phyloP scores from a whole-genome alignment of 164 flowering plant genomes.

The Paratinospora sagittata region DNA sequence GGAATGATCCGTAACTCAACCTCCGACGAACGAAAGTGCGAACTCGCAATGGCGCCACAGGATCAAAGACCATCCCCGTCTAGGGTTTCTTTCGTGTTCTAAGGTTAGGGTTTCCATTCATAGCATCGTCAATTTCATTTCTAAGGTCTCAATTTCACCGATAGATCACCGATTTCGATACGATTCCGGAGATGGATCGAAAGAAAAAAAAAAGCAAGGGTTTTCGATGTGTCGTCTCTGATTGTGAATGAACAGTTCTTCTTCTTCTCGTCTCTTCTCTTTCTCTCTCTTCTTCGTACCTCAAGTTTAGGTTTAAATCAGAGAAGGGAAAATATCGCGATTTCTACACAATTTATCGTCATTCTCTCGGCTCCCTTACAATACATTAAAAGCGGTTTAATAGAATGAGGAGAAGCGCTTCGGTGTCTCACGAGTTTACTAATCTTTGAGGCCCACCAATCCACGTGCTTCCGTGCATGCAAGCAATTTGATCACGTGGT shows the following conservation, averaged over 20 bases:
- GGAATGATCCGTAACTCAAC: constrained; percentile 8
- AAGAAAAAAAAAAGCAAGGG: not conserved
- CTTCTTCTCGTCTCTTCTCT: constrained; percentile 1
- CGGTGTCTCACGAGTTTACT: not conserved
- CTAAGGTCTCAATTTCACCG: constrained; percentile 13
- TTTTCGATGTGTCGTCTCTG: not conserved
- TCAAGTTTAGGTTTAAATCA: constrained; percentile 10
- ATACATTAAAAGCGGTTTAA: not conserved
- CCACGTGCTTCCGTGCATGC: not conserved
- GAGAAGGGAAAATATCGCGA: constrained; percentile 5
- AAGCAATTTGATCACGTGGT: not conserved
- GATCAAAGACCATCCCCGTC: constrained; percentile 10
- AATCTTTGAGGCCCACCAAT: not conserved
- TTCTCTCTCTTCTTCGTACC: not conserved
- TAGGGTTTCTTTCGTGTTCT: constrained; percentile 2
- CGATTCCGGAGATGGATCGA: constrained; percentile 2
- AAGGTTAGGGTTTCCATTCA: constrained; percentile 23
- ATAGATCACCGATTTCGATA: not conserved
- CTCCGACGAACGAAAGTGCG: constrained; percentile 21
- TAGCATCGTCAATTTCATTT: constrained; percentile 15
- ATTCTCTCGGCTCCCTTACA: not conserved
- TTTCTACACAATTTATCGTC: not conserved
- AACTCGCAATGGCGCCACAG: constrained; percentile 16
- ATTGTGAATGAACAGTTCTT: constrained; percentile 13
- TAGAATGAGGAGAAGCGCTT: not conserved